Percentiles rank a stretch among this genome's conserved stretches.
Evolutionary conservation across 2,329 filamentous ascomycete species (phyloP).

Genomic region (Coniochaeta hoffmannii): DNA sequence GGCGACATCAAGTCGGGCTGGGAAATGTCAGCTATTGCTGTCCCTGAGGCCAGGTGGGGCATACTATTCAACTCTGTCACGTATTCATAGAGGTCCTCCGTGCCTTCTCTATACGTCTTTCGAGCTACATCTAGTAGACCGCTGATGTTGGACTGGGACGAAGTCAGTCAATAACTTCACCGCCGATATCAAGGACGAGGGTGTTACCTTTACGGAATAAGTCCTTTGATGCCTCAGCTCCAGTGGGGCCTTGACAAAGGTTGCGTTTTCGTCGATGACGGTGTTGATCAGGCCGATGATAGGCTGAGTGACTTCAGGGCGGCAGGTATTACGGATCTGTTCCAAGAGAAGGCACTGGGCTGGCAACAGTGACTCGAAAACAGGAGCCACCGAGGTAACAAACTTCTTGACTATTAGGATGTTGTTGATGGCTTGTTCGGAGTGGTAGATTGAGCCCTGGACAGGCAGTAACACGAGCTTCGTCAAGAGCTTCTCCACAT

Average conservation of each 20-base stretch:
- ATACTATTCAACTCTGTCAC: constrained; percentile 3
- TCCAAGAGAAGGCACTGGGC: constrained; percentile 57
- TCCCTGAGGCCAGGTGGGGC: not conserved
- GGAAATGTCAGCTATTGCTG: not conserved
- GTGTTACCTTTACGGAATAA: constrained; percentile 70
- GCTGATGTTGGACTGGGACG: constrained; percentile 62
- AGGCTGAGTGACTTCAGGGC: constrained; percentile 49
- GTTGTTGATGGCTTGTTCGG: constrained; percentile 78
- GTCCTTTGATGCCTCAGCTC: constrained; percentile 85
- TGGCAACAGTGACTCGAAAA: constrained; percentile 61
- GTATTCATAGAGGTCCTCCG: constrained; percentile 66
- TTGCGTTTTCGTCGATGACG: constrained; percentile 74
- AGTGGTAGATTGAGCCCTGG: constrained; percentile 56
- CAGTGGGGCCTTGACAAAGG: constrained; percentile 68
- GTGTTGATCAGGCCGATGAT: constrained; percentile 59
- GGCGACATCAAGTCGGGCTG: constrained; percentile 49
- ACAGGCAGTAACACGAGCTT: constrained; percentile 71
- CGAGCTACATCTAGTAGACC: constrained; percentile 83
- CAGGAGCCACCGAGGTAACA: constrained; percentile 55
- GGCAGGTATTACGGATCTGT: constrained; percentile 64
- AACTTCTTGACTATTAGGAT: constrained; percentile 84
- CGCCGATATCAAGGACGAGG: not conserved
- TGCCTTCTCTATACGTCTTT: constrained; percentile 84
- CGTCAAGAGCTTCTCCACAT: constrained; percentile 73
- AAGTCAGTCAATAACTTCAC: constrained; percentile 12